These are phyloP conservation scores for Globisporangium okanoganense DNA, from an alignment of 352 stramenopile genomes.

Conservation along the genomic window DNA sequence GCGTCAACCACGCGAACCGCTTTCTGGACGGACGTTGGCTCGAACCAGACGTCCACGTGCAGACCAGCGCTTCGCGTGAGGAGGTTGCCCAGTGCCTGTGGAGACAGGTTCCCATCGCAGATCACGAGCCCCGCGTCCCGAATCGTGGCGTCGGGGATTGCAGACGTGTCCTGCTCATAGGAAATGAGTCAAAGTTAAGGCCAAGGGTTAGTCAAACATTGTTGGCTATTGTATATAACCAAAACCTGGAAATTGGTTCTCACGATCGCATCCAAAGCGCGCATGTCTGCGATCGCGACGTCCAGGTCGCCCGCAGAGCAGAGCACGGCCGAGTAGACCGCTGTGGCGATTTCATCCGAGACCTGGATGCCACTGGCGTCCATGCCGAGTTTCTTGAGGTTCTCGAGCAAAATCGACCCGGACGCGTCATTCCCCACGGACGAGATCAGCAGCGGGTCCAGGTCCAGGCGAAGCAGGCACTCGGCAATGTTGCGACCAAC, in stretches of 20 bases:
- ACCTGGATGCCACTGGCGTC: constrained; percentile 53
- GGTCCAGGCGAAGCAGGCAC: constrained; percentile 66
- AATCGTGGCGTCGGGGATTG: constrained; percentile 44
- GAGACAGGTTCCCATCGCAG: constrained; percentile 74
- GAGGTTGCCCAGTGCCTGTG: constrained; percentile 35
- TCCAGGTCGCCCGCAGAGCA: constrained; percentile 76
- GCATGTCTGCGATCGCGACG: constrained; percentile 86
- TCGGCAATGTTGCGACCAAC: constrained; percentile 93
- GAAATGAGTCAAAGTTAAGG: background rate
- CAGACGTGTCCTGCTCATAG: constrained; percentile 31
- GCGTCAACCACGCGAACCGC: constrained; percentile 57
- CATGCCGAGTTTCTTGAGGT: constrained; percentile 56
- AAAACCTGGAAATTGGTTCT: constrained; percentile 2
- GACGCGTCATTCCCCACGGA: constrained; percentile 72
- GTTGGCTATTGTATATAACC: background rate
- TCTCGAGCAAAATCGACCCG: constrained; percentile 69
- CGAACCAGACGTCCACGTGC: constrained; percentile 66
- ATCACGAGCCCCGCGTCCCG: constrained; percentile 55
- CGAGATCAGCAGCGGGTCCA: constrained; percentile 75
- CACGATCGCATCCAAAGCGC: constrained; percentile 73
- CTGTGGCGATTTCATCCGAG: constrained; percentile 52
- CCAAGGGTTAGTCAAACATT: background rate
- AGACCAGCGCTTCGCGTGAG: constrained; percentile 39
- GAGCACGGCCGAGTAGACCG: constrained; percentile 85
- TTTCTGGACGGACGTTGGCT: constrained; percentile 86